A percentile compares a stretch with the other conserved stretches of the same genome.
These are phyloP conservation scores for Aspergillus latus DNA, from an alignment of 2,329 filamentous ascomycete genomes.

Conservation along the genomic window DNA sequence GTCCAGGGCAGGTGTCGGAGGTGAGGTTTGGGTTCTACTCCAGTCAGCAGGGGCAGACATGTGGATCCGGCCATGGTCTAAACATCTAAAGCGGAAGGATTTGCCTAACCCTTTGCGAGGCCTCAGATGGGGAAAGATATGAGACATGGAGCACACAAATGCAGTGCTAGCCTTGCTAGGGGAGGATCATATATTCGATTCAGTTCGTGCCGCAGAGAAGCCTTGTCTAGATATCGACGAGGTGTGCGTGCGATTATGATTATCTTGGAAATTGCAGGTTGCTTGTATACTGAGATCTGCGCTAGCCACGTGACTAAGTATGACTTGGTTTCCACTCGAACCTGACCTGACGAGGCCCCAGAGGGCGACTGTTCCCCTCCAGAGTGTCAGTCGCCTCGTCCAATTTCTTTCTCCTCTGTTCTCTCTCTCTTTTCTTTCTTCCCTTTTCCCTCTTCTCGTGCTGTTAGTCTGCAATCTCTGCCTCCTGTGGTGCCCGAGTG, in stretches of 20 bases:
- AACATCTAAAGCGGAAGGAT: constrained; percentile 3
- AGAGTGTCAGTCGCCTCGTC: constrained; percentile 2
- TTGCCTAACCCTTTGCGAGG: not conserved
- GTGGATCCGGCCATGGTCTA: not conserved
- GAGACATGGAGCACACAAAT: not conserved
- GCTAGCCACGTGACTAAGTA: constrained; percentile 22
- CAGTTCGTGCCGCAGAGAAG: too few species aligned
- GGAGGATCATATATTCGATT: too few species aligned
- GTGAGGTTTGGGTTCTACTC: too few species aligned
- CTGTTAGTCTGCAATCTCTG: constrained; percentile 14
- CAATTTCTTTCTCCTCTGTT: constrained; percentile 11
- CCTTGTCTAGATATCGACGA: not conserved
- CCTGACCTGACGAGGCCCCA: not conserved
- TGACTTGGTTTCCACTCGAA: too few species aligned
- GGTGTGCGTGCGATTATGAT: not conserved
- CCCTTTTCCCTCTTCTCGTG: constrained; percentile 2
- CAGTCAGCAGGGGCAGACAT: constrained; percentile 3
- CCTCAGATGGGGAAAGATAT: not conserved
- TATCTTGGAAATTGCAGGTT: not conserved
- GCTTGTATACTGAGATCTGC: not conserved
- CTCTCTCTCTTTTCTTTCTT: not conserved
- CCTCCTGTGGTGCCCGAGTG: constrained; percentile 8
- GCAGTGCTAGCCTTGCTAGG: not conserved
- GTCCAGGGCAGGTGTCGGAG: too few species aligned
- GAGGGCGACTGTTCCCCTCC: constrained; percentile 17